Evolutionary conservation across 2,329 filamentous ascomycete genomes (phyloP).

Genomic region (Pseudogymnoascus destructans): DNA sequence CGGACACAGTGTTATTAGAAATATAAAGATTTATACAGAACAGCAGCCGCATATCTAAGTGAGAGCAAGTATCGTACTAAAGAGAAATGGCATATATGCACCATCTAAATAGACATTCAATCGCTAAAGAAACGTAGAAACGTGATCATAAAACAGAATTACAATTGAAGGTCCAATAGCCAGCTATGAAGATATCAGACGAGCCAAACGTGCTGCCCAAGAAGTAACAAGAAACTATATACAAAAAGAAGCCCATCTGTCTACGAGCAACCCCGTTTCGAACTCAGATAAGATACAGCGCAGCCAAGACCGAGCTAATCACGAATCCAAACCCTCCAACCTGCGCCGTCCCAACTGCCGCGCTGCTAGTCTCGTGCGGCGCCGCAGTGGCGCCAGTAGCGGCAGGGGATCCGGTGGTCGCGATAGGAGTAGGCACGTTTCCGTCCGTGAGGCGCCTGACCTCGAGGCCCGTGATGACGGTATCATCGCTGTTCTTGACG

Average conservation of each 20-base stretch:
- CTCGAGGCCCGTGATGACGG: conserved; percentile 47
- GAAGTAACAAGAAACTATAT: neutral
- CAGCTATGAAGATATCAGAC: conserved; percentile 1
- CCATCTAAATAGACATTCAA: neutral
- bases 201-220: neutral
- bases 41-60: neutral
- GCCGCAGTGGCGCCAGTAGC: conserved; percentile 7
- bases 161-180: neutral
- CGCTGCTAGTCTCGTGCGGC: neutral
- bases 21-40: neutral
- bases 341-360: neutral
- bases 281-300: neutral
- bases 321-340: neutral
- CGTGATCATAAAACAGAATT: neutral
- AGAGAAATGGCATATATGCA: neutral
- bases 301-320: neutral
- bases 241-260: neutral
- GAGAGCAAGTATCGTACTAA: neutral
- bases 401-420: conserved; percentile 21
- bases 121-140: neutral
- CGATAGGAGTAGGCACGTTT: conserved; percentile 40
- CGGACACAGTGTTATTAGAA: neutral
- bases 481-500: conserved; percentile 43
- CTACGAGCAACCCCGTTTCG: neutral
- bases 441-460: conserved; percentile 40